Evolutionary conservation across 1,284 basidiomycete species (phyloP), one percentile per base, ranked within the genome.

Genomic region (Ganoderma meredithae): DNA sequence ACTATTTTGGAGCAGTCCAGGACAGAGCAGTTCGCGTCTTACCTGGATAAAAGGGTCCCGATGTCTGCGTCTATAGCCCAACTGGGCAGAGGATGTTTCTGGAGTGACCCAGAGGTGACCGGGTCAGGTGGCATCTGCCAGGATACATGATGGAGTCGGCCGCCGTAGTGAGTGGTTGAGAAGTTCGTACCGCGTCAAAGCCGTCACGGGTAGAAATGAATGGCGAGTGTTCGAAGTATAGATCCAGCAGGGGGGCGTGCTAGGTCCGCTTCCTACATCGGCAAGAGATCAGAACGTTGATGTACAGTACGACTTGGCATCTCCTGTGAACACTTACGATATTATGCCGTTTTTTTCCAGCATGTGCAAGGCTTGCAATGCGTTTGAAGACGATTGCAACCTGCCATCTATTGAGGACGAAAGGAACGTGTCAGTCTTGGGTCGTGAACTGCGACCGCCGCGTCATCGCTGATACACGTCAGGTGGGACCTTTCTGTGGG

Each of bases 401-500:
- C 44, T 47, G 44, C n/a, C 10, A 25, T 22, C 19, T 25, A 53
- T 36, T 25, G 49, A 36, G 41, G 39, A 55, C 41, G 33, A 15
- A 63, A 53, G 25, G 33, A 22, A 27, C 10, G 33, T 33, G 15
- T 8, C 39, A 31, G 25, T 9, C 36, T 36, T 36, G 36, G 3
- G 27, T 27, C 25, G 27, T 31, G 6, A n/a, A 12, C 49, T 27
- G 25, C 25, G 27, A 15, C 25, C 25, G 40, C 63, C 44, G n/a
- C 13, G 5, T 3, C 44, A 47, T 44, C 49, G 64, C 52, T 65
- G 39, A 47, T 22, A 22, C 22, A 60, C 53, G 58, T 65, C 58
- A 61, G 15, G 44, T 40, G 25, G 31, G 60, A 13, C 60, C 60
- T 33, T 44, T 61, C 60, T 3, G 60, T 61, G 41, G 39, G 60